These are phyloP conservation scores for Coprinopsis strossmayeri DNA, from an alignment of 768 basidiomycete genomes.

Conservation along the genomic window DNA sequence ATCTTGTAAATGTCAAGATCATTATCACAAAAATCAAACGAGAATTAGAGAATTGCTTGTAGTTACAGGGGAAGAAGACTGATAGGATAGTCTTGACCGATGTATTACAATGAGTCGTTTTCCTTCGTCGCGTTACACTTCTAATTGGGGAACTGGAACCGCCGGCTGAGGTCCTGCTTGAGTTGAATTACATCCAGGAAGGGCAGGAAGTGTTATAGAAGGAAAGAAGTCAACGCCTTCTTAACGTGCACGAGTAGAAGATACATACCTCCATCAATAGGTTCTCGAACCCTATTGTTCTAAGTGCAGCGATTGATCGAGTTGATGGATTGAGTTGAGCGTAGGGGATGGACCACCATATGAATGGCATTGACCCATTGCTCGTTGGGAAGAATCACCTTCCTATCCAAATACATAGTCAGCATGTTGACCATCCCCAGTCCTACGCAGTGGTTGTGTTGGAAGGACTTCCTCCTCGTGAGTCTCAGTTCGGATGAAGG, in stretches of 20 bases:
- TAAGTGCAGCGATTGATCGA: conserved; percentile 6
- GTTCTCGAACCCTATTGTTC: conserved; percentile 7
- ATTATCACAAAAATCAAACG: too few species aligned
- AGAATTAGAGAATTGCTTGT: too few species aligned
- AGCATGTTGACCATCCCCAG: conserved; percentile 7
- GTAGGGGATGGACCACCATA: conserved; percentile 20
- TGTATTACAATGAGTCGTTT: conserved; percentile 1
- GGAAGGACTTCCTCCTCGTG: too few species aligned
- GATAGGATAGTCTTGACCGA: neutral
- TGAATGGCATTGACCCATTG: conserved; percentile 7
- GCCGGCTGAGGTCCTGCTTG: conserved; percentile 6
- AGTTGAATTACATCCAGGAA: conserved; percentile 8
- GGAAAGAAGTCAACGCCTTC: neutral
- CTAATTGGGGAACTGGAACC: neutral
- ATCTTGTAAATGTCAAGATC: too few species aligned
- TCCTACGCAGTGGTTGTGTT: conserved; percentile 1
- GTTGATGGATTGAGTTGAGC: conserved; percentile 45
- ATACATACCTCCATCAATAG: conserved; percentile 5
- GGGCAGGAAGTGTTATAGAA: neutral
- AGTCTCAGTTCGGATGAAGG: too few species aligned
- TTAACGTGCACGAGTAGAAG: neutral
- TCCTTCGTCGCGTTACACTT: conserved; percentile 7
- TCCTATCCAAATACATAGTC: conserved; percentile 11
- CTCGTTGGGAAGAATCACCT: conserved; percentile 8
- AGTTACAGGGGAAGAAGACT: neutral